phyloP scores from a whole-genome alignment of 2,329 filamentous ascomycete genomes.

The Arthrobotrys iridis region DNA sequence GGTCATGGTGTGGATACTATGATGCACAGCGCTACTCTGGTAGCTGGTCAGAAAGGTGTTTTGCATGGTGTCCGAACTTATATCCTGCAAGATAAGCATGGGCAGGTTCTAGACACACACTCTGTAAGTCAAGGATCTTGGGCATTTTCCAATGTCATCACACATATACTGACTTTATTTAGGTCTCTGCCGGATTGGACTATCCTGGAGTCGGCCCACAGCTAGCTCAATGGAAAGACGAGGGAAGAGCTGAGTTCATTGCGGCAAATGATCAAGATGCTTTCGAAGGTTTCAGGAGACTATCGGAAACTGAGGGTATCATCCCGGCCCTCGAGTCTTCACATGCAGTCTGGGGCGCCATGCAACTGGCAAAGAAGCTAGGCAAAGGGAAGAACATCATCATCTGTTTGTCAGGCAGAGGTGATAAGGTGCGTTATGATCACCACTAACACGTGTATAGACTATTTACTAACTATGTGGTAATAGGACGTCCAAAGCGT shows the following conservation, averaged over 20 bases:
- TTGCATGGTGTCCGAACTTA: slow-evolving; percentile 96
- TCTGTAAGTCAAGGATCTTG: slow-evolving; percentile 67
- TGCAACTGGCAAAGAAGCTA: slow-evolving; percentile 94
- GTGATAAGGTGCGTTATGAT: slow-evolving; percentile 73
- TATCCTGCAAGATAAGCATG: slow-evolving; percentile 88
- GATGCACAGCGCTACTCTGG: slow-evolving; percentile 87
- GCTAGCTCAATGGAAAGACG: slow-evolving; percentile 92
- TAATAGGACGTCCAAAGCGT: slow-evolving; percentile 88
- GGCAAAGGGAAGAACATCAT: slow-evolving; percentile 87
- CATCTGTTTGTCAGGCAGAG: slow-evolving; percentile 89
- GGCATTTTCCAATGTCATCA: not conserved
- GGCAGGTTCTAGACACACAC: slow-evolving; percentile 94
- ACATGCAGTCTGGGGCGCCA: slow-evolving; percentile 87
- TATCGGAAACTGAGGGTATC: slow-evolving; percentile 91
- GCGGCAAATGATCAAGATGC: slow-evolving; percentile 92
- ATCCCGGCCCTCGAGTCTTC: slow-evolving; percentile 94
- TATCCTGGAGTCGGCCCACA: slow-evolving; percentile 97
- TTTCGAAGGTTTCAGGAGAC: slow-evolving; percentile 83
- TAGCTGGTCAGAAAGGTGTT: slow-evolving; percentile 87
- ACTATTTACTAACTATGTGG: not conserved
- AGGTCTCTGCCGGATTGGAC: slow-evolving; percentile 88
- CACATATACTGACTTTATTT: not conserved
- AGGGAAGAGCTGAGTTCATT: slow-evolving; percentile 82
- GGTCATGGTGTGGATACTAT: slow-evolving; percentile 89
- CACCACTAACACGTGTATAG: not conserved